Conservation (phyloP, 805 yeast species). For the Candida hispaniensis region DNA sequence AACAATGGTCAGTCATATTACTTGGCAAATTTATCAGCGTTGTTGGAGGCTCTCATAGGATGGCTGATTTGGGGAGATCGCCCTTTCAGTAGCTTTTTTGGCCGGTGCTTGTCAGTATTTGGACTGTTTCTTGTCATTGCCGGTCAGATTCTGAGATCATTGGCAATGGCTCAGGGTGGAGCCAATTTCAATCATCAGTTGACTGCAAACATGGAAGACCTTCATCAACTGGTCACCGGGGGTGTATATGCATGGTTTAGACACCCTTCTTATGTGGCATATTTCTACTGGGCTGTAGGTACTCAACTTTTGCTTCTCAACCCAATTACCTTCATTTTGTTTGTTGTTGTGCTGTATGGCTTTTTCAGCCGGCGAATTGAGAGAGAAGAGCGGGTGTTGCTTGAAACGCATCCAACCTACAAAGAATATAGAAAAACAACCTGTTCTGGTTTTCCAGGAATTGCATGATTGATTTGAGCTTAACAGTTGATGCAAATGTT, state of each 20-base stretch:
- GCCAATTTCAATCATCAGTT: constrained; percentile 76
- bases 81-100: no score
- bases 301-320: constrained; percentile 63
- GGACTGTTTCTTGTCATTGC: constrained; percentile 41
- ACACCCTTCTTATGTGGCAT: constrained; percentile 90
- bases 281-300: constrained; percentile 89
- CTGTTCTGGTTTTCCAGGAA: constrained; percentile 48
- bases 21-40: constrained; percentile 45
- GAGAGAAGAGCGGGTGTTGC: constrained; percentile 55
- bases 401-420: constrained; percentile 61
- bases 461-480: no score
- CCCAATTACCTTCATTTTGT: constrained; percentile 46
- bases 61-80: no score
- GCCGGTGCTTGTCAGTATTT: constrained; percentile 27
- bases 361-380: constrained; percentile 62
- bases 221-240: constrained; percentile 57
- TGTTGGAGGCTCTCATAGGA: constrained; percentile 42
- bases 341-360: constrained; percentile 45
- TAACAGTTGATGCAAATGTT: no score
- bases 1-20: constrained; percentile 52
- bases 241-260: constrained; percentile 62
- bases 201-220: constrained; percentile 39
- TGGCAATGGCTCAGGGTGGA: constrained; percentile 84
- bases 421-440: constrained; percentile 39
- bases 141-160: constrained; percentile 62